phyloP scores from a whole-genome alignment of 345 rosid genomes.

The Acer saccharum region DNA sequence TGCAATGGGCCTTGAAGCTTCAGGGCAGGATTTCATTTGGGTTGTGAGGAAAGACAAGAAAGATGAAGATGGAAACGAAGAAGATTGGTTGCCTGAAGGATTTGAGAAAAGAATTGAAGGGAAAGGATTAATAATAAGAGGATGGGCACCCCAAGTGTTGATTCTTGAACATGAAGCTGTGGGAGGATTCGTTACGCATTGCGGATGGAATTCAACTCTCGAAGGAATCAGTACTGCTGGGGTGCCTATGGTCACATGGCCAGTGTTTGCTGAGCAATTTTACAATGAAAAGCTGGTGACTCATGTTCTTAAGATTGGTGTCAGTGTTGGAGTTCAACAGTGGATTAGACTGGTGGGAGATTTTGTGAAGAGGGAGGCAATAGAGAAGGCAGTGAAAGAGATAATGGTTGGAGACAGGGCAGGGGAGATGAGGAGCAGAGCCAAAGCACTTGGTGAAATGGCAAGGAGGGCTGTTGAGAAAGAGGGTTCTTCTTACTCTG shows the following conservation, averaged over 20 bases:
- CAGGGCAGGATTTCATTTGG: slow-evolving; percentile 50
- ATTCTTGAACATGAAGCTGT: slow-evolving; percentile 56
- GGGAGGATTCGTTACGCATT: slow-evolving; percentile 59
- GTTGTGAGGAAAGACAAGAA: slow-evolving; percentile 33
- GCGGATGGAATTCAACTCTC: slow-evolving; percentile 61
- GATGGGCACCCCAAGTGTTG: slow-evolving; percentile 68
- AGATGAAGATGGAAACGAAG: slow-evolving; percentile 22
- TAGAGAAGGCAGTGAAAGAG: slow-evolving; percentile 42
- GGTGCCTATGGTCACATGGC: slow-evolving; percentile 60
- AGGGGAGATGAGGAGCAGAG: slow-evolving; percentile 34
- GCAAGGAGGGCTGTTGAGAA: slow-evolving; percentile 37
- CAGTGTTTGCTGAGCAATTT: slow-evolving; percentile 45
- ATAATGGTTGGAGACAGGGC: slow-evolving; percentile 38
- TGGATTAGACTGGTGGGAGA: slow-evolving; percentile 27
- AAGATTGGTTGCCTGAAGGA: slow-evolving; percentile 44
- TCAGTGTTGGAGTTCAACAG: slow-evolving; percentile 36
- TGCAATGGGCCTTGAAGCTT: slow-evolving; percentile 41
- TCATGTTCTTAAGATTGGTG: slow-evolving; percentile 42
- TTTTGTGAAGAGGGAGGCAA: slow-evolving; percentile 33
- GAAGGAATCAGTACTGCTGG: slow-evolving; percentile 48
- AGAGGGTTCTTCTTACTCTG: slow-evolving; percentile 40
- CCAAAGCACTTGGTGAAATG: slow-evolving; percentile 18
- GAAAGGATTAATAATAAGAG: slow-evolving; percentile 50
- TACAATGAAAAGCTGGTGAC: slow-evolving; percentile 53
- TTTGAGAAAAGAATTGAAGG: slow-evolving; percentile 38